phyloP scores from a whole-genome alignment of 2,329 filamentous ascomycete species.

The Exophiala sideris region DNA sequence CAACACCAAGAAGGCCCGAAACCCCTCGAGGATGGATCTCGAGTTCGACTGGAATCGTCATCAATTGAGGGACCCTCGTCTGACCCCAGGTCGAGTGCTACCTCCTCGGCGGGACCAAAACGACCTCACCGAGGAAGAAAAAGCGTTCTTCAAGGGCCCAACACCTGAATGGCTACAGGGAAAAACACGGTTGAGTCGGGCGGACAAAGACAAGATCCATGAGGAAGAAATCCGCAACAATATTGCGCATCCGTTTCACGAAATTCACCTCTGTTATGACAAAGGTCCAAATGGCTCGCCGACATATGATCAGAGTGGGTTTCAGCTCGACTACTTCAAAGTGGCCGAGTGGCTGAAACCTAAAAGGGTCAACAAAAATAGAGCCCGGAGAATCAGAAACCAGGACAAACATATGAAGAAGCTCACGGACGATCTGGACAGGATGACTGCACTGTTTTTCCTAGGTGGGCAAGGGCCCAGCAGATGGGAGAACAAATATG shows the following conservation, averaged over 20 bases:
- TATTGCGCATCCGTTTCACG: neutral
- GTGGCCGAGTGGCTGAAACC: slow-evolving; percentile 11
- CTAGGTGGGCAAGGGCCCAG: neutral
- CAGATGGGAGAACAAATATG: neutral
- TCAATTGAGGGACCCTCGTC: slow-evolving; percentile 3
- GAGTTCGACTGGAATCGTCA: slow-evolving; percentile 3
- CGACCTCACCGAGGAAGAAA: slow-evolving; percentile 5
- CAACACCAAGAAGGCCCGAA: neutral
- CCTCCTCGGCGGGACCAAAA: neutral
- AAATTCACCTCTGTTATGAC: slow-evolving; percentile 4
- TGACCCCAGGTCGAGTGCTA: neutral
- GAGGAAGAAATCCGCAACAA: neutral
- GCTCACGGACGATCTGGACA: neutral
- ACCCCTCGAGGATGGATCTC: slow-evolving; percentile 1
- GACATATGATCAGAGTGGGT: slow-evolving; percentile 14
- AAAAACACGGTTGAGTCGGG: neutral
- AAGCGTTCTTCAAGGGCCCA: neutral
- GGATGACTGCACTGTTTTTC: slow-evolving; percentile 6
- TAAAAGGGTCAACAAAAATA: slow-evolving; percentile 1
- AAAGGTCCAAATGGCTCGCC: slow-evolving; percentile 15
- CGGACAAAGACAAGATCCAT: slow-evolving; percentile 1
- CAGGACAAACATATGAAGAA: neutral
- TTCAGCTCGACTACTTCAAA: slow-evolving; percentile 19
- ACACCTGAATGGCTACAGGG: neutral
- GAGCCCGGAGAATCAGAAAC: neutral